Evolutionary conservation across 140 eudicot species (phyloP).

Genomic region (Oenanthe javanica): DNA sequence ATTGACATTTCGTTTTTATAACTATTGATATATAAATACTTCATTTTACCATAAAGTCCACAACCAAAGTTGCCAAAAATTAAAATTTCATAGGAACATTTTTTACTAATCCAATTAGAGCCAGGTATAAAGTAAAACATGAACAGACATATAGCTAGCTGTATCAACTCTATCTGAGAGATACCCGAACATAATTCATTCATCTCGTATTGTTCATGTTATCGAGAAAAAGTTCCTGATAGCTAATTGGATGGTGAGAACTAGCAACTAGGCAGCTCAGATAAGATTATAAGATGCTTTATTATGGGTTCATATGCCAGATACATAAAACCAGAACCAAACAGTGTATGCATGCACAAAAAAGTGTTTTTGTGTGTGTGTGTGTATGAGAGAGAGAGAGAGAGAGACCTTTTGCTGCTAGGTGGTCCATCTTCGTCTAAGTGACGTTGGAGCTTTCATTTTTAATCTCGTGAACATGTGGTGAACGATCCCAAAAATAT

Average conservation of each 20-base stretch:
- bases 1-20: background rate
- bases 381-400: background rate
- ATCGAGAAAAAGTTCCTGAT: background rate
- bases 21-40: background rate
- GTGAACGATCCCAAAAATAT: slow-evolving; percentile 26
- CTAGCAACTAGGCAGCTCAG: background rate
- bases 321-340: background rate
- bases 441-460: background rate
- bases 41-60: background rate
- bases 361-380: no score
- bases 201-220: background rate
- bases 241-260: background rate
- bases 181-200: background rate
- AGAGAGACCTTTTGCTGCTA: background rate
- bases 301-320: background rate
- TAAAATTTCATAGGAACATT: background rate
- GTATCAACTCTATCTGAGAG: background rate
- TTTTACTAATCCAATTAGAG: background rate
- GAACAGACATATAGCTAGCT: background rate
- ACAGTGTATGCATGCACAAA: background rate
- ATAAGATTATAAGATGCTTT: background rate
- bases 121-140: background rate
- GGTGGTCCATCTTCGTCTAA: background rate
- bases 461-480: slow-evolving; percentile 15
- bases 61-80: background rate